Evolutionary conservation across 2,329 filamentous ascomycete genomes (phyloP).

Genomic region (Pseudogymnoascus sp.): DNA sequence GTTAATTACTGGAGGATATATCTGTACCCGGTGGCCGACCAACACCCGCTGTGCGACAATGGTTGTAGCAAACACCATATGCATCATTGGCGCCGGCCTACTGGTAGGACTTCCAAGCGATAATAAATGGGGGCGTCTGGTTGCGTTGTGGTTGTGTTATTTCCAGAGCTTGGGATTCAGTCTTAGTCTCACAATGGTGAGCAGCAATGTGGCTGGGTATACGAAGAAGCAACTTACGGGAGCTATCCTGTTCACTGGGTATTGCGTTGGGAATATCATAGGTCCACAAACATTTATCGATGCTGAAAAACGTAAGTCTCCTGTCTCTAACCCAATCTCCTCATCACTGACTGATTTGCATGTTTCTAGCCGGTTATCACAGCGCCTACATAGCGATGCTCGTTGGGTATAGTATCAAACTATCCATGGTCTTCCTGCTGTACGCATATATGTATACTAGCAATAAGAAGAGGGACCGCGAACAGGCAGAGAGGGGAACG

Average conservation of each 20-base stretch:
- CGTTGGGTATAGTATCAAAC: constrained; percentile 47
- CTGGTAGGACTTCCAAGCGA: constrained; percentile 43
- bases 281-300: constrained; percentile 32
- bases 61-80: constrained; percentile 48
- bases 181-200: constrained; percentile 46
- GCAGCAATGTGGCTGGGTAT: constrained; percentile 45
- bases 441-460: constrained; percentile 49
- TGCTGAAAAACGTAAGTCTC: constrained; percentile 23
- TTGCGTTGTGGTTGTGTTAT: constrained; percentile 50
- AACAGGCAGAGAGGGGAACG: constrained; percentile 27
- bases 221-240: constrained; percentile 49
- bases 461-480: constrained; percentile 47
- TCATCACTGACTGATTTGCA: constrained; percentile 15
- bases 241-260: constrained; percentile 45
- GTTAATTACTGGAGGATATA: constrained; percentile 41
- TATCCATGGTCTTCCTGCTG: constrained; percentile 41
- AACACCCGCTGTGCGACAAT: constrained; percentile 45
- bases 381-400: constrained; percentile 38
- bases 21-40: constrained; percentile 47
- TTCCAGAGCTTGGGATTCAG: constrained; percentile 48
- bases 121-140: constrained; percentile 51
- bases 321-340: neutral
- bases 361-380: constrained; percentile 28
- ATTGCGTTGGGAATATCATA: constrained; percentile 48
- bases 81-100: constrained; percentile 45